A percentile compares a stretch with the other conserved stretches of the same genome.
Evolutionary conservation across 371 early-diverging fungal species (phyloP).

Genomic region (Pancytospora philotis): DNA sequence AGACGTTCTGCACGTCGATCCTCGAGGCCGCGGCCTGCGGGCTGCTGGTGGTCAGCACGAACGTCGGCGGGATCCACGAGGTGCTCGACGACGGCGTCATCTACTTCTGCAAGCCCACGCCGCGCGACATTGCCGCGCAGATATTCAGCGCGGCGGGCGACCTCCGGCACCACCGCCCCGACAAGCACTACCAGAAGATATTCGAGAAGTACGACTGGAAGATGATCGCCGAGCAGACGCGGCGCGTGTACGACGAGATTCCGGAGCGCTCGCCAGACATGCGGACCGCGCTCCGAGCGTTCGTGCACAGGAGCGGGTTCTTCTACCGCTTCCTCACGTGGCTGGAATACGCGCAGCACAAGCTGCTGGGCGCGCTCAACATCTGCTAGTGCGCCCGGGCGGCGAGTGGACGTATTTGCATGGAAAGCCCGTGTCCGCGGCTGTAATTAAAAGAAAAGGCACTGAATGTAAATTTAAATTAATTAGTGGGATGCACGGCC

Average conservation of each 20-base stretch:
- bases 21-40: constrained; percentile 94
- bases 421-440: no score
- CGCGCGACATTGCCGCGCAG: constrained; percentile 64
- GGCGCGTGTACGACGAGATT: constrained; percentile 24
- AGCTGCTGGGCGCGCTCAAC: neutral
- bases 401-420: no score
- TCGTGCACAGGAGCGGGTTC: neutral
- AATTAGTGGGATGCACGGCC: no score
- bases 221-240: constrained; percentile 31
- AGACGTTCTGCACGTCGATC: constrained; percentile 95
- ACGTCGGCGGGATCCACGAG: constrained; percentile 94
- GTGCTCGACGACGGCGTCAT: constrained; percentile 86
- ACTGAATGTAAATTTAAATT: no score
- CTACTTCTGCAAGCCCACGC: constrained; percentile 76
- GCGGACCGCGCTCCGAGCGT: neutral
- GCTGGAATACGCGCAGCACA: neutral
- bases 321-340: neutral
- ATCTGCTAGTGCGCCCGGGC: no score
- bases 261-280: neutral
- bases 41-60: constrained; percentile 83
- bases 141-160: constrained; percentile 27
- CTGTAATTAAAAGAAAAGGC: no score
- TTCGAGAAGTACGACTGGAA: constrained; percentile 37
- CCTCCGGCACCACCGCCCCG: constrained; percentile 14
- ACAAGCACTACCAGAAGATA: constrained; percentile 18